Conservation (phyloP, 2,329 filamentous ascomycete species). For the Zymoseptoria pseudotritici region DNA sequence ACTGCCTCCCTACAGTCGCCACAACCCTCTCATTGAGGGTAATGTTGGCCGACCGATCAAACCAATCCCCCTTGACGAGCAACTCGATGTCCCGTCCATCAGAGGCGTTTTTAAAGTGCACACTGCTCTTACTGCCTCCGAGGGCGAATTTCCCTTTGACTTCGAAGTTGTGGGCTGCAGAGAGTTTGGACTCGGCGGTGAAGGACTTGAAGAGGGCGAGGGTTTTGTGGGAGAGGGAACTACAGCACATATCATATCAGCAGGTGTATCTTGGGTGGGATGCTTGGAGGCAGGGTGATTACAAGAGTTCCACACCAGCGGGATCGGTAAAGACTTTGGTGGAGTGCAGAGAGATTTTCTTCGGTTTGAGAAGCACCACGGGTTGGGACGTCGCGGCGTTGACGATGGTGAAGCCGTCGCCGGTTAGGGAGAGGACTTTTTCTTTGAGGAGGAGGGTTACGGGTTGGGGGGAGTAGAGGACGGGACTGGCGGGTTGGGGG, state of each 20-base stretch:
- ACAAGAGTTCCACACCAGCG: slow-evolving; percentile 47
- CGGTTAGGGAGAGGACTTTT: slow-evolving; percentile 53
- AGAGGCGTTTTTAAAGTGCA: slow-evolving; percentile 48
- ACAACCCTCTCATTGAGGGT: slow-evolving; percentile 44
- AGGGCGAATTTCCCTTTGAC: slow-evolving; percentile 47
- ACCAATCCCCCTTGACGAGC: slow-evolving; percentile 55
- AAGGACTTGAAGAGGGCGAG: slow-evolving; percentile 48
- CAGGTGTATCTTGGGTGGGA: too few relatives aligned
- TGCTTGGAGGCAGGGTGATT: too few relatives aligned
- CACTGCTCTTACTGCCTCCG: slow-evolving; percentile 46
- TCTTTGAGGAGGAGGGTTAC: slow-evolving; percentile 51
- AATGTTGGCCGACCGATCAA: slow-evolving; percentile 53
- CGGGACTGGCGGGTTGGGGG: slow-evolving; percentile 20
- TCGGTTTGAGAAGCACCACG: slow-evolving; percentile 14
- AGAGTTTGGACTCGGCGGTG: slow-evolving; percentile 34
- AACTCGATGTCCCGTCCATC: slow-evolving; percentile 42
- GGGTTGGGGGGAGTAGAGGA: slow-evolving; percentile 23
- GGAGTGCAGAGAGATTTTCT: slow-evolving; percentile 45
- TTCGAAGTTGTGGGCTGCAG: slow-evolving; percentile 18
- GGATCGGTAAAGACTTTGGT: slow-evolving; percentile 52
- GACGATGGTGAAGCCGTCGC: slow-evolving; percentile 56
- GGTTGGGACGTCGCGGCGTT: not conserved
- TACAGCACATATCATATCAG: too few relatives aligned
- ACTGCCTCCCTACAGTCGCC: slow-evolving; percentile 52
- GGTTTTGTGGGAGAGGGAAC: slow-evolving; percentile 48